phyloP scores from a whole-genome alignment of 192 early-diverging fungal genomes.

The Piromyces finnis region DNA sequence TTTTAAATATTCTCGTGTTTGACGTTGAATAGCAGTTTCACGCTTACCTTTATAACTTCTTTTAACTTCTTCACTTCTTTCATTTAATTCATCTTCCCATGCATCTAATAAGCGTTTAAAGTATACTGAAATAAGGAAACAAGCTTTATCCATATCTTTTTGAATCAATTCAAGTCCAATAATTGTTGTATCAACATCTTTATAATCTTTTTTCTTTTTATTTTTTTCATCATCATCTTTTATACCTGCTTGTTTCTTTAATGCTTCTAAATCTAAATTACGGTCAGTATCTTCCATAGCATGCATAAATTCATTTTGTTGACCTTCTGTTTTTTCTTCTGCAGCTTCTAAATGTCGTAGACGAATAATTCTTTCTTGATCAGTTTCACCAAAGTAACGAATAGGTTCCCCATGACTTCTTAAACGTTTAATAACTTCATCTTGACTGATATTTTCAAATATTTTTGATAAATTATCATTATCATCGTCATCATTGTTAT shows the following conservation, averaged over 20 bases:
- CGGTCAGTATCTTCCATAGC: conserved; percentile 67
- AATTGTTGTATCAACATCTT: conserved; percentile 36
- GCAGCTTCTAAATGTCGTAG: conserved; percentile 61
- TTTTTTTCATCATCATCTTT: not conserved
- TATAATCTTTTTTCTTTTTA: not conserved
- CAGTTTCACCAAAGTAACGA: conserved; percentile 78
- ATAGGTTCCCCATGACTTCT: conserved; percentile 77
- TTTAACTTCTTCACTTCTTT: conserved; percentile 62
- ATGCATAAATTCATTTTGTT: conserved; percentile 80
- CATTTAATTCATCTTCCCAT: conserved; percentile 65
- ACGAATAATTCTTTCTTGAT: conserved; percentile 55
- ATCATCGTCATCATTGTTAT: conserved; percentile 4
- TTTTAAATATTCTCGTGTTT: conserved; percentile 71
- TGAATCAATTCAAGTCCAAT: conserved; percentile 58
- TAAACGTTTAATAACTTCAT: conserved; percentile 64
- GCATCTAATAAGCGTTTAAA: conserved; percentile 67
- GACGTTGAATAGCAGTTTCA: conserved; percentile 59
- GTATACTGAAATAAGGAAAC: conserved; percentile 60
- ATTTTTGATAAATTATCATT: conserved; percentile 7
- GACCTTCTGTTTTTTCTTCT: conserved; percentile 64
- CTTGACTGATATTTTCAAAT: conserved; percentile 30
- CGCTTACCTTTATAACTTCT: conserved; percentile 62
- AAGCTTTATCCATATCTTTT: conserved; percentile 53
- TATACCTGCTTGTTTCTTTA: conserved; percentile 19
- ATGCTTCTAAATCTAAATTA: conserved; percentile 53